Base-by-base conservation (phyloP, 331 rosid species). In the Pyracantha coccinea region DNA sequence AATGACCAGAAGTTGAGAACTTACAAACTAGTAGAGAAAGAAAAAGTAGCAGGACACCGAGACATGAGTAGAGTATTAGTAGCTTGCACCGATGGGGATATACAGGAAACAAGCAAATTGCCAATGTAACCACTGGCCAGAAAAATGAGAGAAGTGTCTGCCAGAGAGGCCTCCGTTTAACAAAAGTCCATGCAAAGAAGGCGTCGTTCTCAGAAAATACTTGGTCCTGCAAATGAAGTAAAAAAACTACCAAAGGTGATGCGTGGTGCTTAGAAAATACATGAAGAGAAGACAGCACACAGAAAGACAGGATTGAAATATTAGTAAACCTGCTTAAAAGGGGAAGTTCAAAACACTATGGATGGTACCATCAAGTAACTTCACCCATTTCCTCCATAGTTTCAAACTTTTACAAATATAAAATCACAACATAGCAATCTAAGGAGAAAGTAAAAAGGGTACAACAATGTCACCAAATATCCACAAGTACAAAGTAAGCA, bases 61-160 rank as follows among this genome's bases (percentile, higher is more conserved):
- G 97, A 4, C 99, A 94, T 3, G 93, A 90, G 91, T 94, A 94
- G 75, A 94, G 96, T 80, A 92, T 89, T 75, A 94, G 72, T 35
- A 94, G 83, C 86, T 95, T 95, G 97, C 93, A 89, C 72, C 92
- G 80, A 84, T 90, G 97, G 79, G 99, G 99, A 73, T 95, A 95
- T 74, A 95, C 97, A 16, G 99, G 99, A 86, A 95, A 95, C 85
- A 95, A 83, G 86, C 99, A 95, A 73, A 95, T 95, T 74, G 99
- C 99, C 84, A 95, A 82, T 12, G 99, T 95, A 75, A 92, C 74
- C 74, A 95, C 99, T 4, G 97, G 99, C 99, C 99, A 95, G 92
- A 83, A 89, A 77, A 95, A 89, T 24, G 99, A 88, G 72, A 95
- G 97, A 57, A 95, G 99, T 0, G 99, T 95, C 89, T 95, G 97